Evolutionary conservation across 2,329 filamentous ascomycete species (phyloP).

Genomic region (Dothiorella sarmentorum): DNA sequence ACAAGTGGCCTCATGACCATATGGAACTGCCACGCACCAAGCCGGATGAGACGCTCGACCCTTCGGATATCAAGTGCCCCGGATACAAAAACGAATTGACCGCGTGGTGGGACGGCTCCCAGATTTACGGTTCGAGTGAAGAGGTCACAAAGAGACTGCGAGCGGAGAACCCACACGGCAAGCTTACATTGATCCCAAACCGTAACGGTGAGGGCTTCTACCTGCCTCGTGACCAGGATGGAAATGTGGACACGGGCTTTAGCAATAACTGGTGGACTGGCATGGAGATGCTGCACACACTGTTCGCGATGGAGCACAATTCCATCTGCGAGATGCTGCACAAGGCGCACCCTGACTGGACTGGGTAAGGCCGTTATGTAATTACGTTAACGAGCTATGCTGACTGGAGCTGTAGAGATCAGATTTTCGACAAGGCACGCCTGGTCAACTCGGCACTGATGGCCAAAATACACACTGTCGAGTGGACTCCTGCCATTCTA

Average conservation of each 20-base stretch:
- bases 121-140: conserved; percentile 47
- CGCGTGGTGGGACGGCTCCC: conserved; percentile 48
- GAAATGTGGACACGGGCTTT: conserved; percentile 43
- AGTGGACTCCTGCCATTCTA: conserved; percentile 50
- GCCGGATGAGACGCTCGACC: conserved; percentile 34
- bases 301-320: conserved; percentile 48
- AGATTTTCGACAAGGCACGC: conserved; percentile 45
- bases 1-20: conserved; percentile 33
- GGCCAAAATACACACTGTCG: conserved; percentile 50
- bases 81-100: conserved; percentile 45
- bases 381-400: conserved; percentile 7
- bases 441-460: conserved; percentile 47
- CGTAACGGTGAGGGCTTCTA: conserved; percentile 33
- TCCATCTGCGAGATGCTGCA: conserved; percentile 41
- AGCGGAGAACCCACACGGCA: conserved; percentile 36
- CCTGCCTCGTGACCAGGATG: conserved; percentile 39
- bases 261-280: conserved; percentile 48
- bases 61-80: conserved; percentile 37
- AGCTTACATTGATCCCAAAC: conserved; percentile 34
- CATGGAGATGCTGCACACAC: conserved; percentile 46
- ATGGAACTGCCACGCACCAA: conserved; percentile 41
- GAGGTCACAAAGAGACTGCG: conserved; percentile 37
- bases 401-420: conserved; percentile 25
- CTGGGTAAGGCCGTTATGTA: conserved; percentile 19
- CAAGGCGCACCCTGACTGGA: conserved; percentile 37